Base-by-base conservation (phyloP, 345 rosid genomes). In the Trapa bicornis region DNA sequence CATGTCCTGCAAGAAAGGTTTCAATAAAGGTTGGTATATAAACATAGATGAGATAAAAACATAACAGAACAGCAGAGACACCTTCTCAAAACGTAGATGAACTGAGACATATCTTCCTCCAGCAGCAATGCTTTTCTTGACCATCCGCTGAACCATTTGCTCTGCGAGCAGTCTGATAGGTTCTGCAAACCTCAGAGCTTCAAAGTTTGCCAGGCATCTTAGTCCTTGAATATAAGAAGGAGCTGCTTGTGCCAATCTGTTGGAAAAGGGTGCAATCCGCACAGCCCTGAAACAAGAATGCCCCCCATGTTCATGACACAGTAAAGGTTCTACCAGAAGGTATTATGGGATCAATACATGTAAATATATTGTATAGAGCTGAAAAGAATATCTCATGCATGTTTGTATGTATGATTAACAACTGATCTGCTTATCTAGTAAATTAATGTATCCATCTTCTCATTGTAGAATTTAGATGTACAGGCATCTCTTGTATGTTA, bases 71-170 rank as follows among this genome's bases (percentile, higher is more conserved):
- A 37, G 72, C 69, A 70, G 57, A 67, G 48, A 52, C 60, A 94
- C 97, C 91, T 72, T 81, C 84, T 94, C 99, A 80, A 94, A 91
- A 45, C 97, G 88, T 67, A 94, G 99, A 85, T 94, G 99, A 77
- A 91, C 99, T 11, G 99, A 94, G 52, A 88, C 91, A 76, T 94
- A 94, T 81, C 83, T 83, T 41, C 92, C 99, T 52, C 80, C 85
- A 57, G 76, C 77, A 38, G 81, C 80, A 65, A 77, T 80, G 79
- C 96, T 88, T 71, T 83, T 85, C 33, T 70, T 76, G 60, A 84
- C 68, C 97, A 91, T 94, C 75, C 97, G 79, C 65, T 94, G 78
- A 68, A 94, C 99, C 99, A 94, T 91, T 70, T 84, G 76, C 69
- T 91, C 96, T 4, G 96, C 99, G 76, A 94, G 96, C 17, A 72